Evolutionary conservation across 345 rosid species (phyloP).

Genomic region (Arabidopsis arenosa): DNA sequence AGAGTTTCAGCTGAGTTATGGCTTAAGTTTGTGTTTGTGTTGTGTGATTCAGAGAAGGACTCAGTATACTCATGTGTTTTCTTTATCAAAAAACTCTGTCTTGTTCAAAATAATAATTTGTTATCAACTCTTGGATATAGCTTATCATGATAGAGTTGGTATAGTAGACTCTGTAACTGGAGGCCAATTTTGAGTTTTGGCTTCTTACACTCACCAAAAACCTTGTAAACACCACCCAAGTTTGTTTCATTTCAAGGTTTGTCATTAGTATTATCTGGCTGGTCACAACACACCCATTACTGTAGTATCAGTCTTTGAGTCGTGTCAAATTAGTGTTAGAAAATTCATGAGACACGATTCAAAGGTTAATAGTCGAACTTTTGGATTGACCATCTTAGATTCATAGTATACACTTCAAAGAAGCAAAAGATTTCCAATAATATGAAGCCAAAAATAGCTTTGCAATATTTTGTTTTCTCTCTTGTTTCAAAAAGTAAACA

Average conservation of each 20-base stretch:
- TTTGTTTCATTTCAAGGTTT: background rate
- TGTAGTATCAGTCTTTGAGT: background rate
- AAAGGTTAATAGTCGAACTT: conserved; percentile 7
- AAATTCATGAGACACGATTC: background rate
- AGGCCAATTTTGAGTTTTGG: background rate
- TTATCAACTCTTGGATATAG: background rate
- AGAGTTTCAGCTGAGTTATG: conserved; percentile 3
- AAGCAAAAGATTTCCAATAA: conserved; percentile 6
- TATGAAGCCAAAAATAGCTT: background rate
- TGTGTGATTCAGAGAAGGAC: background rate
- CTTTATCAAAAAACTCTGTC: background rate
- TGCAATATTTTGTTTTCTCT: background rate
- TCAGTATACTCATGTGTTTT: background rate
- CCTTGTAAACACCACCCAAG: background rate
- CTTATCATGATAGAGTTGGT: background rate
- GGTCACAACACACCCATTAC: background rate
- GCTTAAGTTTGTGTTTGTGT: conserved; percentile 8
- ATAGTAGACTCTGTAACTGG: background rate
- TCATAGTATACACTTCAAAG: conserved; percentile 15
- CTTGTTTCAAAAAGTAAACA: conserved; percentile 13
- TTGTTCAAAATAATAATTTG: background rate
- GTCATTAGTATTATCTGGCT: background rate
- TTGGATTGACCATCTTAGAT: background rate
- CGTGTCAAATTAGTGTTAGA: background rate
- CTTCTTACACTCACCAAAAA: background rate